These are phyloP conservation scores for Porcisia deanei DNA, from an alignment of 208 protist genomes.

Conservation along the genomic window DNA sequence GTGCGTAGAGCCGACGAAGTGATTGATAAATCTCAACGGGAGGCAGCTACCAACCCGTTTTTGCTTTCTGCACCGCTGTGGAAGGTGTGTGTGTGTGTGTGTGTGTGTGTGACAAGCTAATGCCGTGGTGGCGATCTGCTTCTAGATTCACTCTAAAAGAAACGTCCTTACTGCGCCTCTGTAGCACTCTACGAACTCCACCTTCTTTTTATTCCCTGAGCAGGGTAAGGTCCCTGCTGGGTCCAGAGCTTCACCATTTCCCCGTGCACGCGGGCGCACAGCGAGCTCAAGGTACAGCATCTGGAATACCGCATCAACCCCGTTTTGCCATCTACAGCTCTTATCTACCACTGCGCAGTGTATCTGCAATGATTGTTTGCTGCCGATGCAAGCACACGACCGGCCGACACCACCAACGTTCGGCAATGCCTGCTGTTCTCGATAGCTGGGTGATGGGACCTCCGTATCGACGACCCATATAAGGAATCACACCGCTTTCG, in stretches of 20 bases:
- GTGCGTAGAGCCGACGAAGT: slow-evolving; percentile 52
- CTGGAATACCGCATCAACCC: slow-evolving; percentile 59
- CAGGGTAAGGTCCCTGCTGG: slow-evolving; percentile 50
- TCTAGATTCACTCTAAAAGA: slow-evolving; percentile 57
- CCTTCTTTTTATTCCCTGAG: slow-evolving; percentile 43
- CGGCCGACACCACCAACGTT: slow-evolving; percentile 31
- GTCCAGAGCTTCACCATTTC: slow-evolving; percentile 40
- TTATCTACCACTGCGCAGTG: slow-evolving; percentile 47
- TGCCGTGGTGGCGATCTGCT: slow-evolving; percentile 45
- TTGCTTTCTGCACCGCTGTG: slow-evolving; percentile 73
- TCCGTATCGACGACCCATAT: slow-evolving; percentile 35
- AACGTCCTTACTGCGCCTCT: slow-evolving; percentile 47
- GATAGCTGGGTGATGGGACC: slow-evolving; percentile 36
- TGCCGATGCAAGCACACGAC: slow-evolving; percentile 21
- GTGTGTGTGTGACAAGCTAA: slow-evolving; percentile 28
- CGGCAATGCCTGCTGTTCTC: slow-evolving; percentile 44
- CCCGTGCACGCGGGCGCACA: slow-evolving; percentile 43
- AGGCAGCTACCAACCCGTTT: slow-evolving; percentile 46
- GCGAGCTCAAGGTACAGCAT: slow-evolving; percentile 61
- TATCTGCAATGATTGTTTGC: slow-evolving; percentile 61
- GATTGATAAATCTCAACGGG: slow-evolving; percentile 51
- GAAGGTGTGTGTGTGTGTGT: slow-evolving; percentile 46
- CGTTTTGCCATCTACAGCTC: slow-evolving; percentile 36
- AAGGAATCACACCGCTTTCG: slow-evolving; percentile 38
- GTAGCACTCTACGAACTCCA: slow-evolving; percentile 45